A percentile compares a stretch with the other conserved stretches of the same genome.
phyloP scores from a whole-genome alignment of 2,329 filamentous ascomycete species.

The Pseudocercospora eumusae region DNA sequence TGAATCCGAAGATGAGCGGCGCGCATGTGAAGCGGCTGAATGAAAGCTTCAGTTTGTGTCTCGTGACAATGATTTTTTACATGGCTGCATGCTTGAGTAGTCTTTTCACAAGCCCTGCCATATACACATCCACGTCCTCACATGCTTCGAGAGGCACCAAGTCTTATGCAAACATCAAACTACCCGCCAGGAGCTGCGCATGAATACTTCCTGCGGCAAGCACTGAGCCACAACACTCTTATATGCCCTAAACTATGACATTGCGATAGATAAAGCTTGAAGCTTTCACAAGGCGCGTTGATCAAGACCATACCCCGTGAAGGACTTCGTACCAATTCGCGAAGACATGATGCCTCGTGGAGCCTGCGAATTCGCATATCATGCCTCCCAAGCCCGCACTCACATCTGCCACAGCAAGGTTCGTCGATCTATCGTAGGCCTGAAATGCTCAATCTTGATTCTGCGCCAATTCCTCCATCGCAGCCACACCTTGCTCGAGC shows the following conservation, averaged over 20 bases:
- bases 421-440: neutral
- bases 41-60: neutral
- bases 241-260: neutral
- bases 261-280: neutral
- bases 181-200: neutral
- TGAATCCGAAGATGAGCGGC: neutral
- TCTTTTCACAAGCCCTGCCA: neutral
- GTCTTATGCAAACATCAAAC: neutral
- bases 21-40: neutral
- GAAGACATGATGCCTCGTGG: neutral
- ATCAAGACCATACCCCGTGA: neutral
- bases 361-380: neutral
- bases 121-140: neutral
- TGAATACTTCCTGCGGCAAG: neutral
- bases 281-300: neutral
- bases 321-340: neutral
- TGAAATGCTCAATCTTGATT: constrained; percentile 45
- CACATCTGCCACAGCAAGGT: neutral
- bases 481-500: constrained; percentile 54
- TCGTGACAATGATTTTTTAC: neutral
- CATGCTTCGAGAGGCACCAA: neutral
- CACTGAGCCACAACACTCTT: neutral
- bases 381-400: neutral
- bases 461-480: constrained; percentile 54
- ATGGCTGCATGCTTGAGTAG: neutral